Conservation (phyloP, 139 green algal genomes). For the Dunaliella sp. region DNA sequence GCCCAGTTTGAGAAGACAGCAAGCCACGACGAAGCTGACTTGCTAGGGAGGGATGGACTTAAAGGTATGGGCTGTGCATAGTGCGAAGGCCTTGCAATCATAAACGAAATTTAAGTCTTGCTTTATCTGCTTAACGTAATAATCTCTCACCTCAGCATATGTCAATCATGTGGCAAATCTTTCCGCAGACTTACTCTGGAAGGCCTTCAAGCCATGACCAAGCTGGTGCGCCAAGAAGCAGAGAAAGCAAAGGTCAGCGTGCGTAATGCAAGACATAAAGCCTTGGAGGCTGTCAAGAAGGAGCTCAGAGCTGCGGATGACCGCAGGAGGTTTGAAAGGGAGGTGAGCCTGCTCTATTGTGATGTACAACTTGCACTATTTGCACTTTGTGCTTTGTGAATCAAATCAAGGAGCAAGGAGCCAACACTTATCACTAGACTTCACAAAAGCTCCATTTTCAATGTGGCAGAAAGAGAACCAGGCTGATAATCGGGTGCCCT, state of each 20-base stretch:
- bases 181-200: constrained; percentile 2
- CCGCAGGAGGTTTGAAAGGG: background rate
- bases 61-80: too few relatives aligned
- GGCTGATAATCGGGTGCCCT: too few relatives aligned
- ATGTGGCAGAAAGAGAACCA: background rate
- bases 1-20: too few relatives aligned
- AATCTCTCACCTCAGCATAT: too few relatives aligned
- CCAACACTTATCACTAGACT: background rate
- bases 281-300: background rate
- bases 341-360: constrained; percentile 3
- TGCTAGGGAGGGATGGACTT: too few relatives aligned
- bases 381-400: too few relatives aligned
- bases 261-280: background rate
- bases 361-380: too few relatives aligned
- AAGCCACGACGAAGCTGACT: too few relatives aligned
- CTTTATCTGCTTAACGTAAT: too few relatives aligned
- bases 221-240: constrained; percentile 7
- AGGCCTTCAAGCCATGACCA: background rate
- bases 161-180: too few relatives aligned
- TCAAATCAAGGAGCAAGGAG: background rate
- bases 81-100: too few relatives aligned
- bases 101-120: too few relatives aligned
- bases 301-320: background rate
- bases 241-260: constrained; percentile 5
- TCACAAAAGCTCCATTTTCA: background rate